Evolutionary conservation across 129 eudicot species (phyloP).

Genomic region (Ambrosia trifida): DNA sequence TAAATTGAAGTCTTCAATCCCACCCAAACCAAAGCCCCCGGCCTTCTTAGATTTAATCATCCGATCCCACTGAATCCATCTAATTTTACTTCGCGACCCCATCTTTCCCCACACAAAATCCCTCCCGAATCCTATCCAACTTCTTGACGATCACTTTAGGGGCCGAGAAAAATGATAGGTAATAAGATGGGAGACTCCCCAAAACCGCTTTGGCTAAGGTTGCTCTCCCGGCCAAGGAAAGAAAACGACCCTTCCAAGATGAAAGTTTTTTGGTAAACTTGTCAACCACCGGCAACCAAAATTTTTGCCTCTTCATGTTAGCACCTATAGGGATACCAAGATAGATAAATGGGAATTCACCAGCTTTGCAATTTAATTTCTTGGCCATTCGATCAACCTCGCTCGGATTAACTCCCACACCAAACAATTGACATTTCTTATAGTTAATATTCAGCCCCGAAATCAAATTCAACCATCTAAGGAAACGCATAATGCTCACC

Average conservation of each 20-base stretch:
- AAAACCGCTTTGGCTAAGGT: neutral
- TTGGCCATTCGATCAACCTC: neutral
- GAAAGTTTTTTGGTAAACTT: neutral
- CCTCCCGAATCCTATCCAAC: neutral
- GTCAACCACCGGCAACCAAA: neutral
- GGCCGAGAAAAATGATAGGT: neutral
- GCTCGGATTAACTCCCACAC: neutral
- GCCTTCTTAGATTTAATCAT: too few relatives aligned
- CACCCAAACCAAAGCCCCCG: too few relatives aligned
- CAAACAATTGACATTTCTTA: neutral
- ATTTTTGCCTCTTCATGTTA: neutral
- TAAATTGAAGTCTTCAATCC: too few relatives aligned
- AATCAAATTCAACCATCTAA: neutral
- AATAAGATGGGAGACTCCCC: neutral
- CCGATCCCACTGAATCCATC: too few relatives aligned
- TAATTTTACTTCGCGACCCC: too few relatives aligned
- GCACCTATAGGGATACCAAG: neutral
- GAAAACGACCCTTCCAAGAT: neutral
- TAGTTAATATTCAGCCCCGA: neutral
- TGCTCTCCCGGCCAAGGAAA: neutral
- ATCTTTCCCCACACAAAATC: too few relatives aligned
- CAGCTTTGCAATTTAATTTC: neutral
- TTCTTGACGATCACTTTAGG: neutral
- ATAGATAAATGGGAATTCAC: neutral
- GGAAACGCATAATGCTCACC: neutral